phyloP scores from a whole-genome alignment of 331 rosid species.

The Rosa hybrid region DNA sequence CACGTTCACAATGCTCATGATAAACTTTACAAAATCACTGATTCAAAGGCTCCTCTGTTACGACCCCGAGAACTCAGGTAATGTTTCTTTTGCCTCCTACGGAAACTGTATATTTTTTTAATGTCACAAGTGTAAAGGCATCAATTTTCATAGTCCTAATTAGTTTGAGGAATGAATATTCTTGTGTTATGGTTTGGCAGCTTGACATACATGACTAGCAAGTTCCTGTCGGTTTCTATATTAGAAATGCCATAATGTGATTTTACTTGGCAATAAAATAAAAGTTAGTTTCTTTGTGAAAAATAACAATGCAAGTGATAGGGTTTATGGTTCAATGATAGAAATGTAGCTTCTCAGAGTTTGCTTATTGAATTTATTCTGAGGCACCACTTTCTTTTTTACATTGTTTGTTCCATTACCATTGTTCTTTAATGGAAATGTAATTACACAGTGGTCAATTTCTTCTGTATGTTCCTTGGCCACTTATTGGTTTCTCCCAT shows the following conservation, averaged over 20 bases:
- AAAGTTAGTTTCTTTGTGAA: background rate
- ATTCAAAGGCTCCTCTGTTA: conserved; percentile 13
- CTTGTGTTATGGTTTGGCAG: background rate
- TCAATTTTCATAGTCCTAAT: background rate
- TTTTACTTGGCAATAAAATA: background rate
- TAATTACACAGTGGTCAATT: no score
- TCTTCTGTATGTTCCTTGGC: background rate
- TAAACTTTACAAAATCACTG: conserved; percentile 4
- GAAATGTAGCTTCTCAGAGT: background rate
- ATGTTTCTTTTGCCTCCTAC: background rate
- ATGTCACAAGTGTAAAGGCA: background rate
- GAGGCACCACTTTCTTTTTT: background rate
- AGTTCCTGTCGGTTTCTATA: background rate
- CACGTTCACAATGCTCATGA: conserved; percentile 10
- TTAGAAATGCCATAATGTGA: background rate
- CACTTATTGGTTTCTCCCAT: background rate
- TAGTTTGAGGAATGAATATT: background rate
- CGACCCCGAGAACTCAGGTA: conserved; percentile 16
- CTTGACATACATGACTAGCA: background rate
- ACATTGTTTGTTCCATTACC: background rate
- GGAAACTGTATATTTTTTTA: background rate
- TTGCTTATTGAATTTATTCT: background rate
- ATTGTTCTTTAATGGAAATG: background rate
- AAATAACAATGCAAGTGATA: background rate
- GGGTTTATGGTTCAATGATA: background rate